Evolutionary conservation across 2,329 filamentous ascomycete species (phyloP), one percentile per base, ranked within the genome.

Genomic region (Fusarium brevicatenulatum): DNA sequence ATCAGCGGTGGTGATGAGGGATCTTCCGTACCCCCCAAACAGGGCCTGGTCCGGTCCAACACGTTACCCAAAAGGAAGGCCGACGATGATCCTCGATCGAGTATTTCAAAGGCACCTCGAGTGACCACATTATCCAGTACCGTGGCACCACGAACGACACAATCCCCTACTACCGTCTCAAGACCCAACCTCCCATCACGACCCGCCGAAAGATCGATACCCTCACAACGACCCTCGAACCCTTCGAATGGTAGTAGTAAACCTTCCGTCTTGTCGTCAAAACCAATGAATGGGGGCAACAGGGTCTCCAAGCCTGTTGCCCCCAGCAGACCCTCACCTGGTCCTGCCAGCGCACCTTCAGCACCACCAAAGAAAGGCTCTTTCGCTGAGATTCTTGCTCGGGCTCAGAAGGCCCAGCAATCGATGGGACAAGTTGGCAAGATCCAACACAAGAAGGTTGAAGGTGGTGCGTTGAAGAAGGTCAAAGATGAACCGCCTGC

Each of bases 391-490:
- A 92, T 94, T 67, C 86, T 95, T 82, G 91, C 91, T 62, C 88
- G 91, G 73, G 93, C 90, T 37, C 90, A 92, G 77, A 89, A 89
- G 68, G 91, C 89, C 18, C 89, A 93, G 76, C 85, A 84, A 43
- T 85, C 83, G 44, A 88, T 89, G 83, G 87, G 85, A n/a, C 87
- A 88, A 74, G 86, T 92, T 30, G 92, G 91, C 62, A 90, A 90
- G 75, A 93, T 94, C 73, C 92, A 93, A 78, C 92, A 94, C 81
- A 94, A 94, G 79, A 86, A 91, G 25, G 88, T 91, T 4, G 92
- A 93, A 74, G 92, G 90, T 77, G 81, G 87, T n/a, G 82, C 87
- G 11, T 85, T 59, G 32, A 77, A 69, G 68, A 70, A 86, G 79
- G 86, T 85, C 67, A 86, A 85, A 73, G 86, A 87, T 52, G 85